Evolutionary conservation across 192 early-diverging fungal genomes (phyloP), one percentile per base, ranked within the genome.

Genomic region (Glomus cerebriforme): DNA sequence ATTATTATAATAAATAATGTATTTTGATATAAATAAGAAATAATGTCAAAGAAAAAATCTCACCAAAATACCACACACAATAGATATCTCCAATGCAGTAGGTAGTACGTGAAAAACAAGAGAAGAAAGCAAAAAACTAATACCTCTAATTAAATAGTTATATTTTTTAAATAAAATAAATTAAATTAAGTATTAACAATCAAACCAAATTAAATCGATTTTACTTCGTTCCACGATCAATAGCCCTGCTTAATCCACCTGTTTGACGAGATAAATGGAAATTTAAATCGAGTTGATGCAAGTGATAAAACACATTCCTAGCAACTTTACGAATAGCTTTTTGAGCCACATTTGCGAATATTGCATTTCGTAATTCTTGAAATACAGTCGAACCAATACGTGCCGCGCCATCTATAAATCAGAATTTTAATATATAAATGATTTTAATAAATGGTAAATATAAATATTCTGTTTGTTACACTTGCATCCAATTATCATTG

Each of bases 251-350:
- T 54, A 99, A 86, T 4, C 96, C 98, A 78, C 98, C 98, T 4
- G 98, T 99, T 85, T 99, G 96, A 47, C 97, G 89, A 24, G 90
- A 89, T 22, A 99, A 83, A 83, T 99, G 98, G 84, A 98, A 99
- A 32, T 87, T 89, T 72, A 97, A 87, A 74, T 99, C 97, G 62
- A 99, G 85, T 60, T 90, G 79, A 64, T 95, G 91, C 63, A 99
- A 82, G 80, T 99, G 98, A 79, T 90, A 88, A 88, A 97, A 99
- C 7, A 98, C 95, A 73, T 93, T 91, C 24, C 92, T 86, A 6
- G 96, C 92, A 13, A 98, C 92, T 31, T 87, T 87, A 43, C 97
- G 90, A 71, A 99, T 96, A 0, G 98, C 97, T 58, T 92, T 93
- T 81, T 99, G 97, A 37, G 96, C 95, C 8, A 99, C 97, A 29